phyloP scores from a whole-genome alignment of 805 yeast species.

The Maudiozyma bulderi region DNA sequence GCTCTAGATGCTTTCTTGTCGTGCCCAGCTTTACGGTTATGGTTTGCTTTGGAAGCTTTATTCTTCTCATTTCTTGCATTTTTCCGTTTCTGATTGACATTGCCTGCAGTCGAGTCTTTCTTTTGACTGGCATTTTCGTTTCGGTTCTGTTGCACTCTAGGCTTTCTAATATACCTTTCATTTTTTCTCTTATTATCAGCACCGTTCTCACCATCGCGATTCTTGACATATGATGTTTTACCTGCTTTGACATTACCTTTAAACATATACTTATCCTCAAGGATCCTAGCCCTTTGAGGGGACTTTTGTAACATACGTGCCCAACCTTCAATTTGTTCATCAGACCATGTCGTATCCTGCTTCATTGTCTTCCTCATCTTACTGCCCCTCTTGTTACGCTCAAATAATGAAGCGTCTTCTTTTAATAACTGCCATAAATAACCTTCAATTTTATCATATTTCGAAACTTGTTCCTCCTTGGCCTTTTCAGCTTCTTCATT shows the following conservation, averaged over 20 bases:
- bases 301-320: slow-evolving; percentile 59
- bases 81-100: slow-evolving; percentile 24
- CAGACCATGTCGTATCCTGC: slow-evolving; percentile 56
- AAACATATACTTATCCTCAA: slow-evolving; percentile 55
- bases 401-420: slow-evolving; percentile 41
- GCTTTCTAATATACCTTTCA: neutral
- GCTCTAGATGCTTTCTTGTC: slow-evolving; percentile 37
- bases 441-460: slow-evolving; percentile 41
- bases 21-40: slow-evolving; percentile 54
- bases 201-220: slow-evolving; percentile 9
- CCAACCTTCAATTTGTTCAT: slow-evolving; percentile 94
- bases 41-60: slow-evolving; percentile 52
- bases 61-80: slow-evolving; percentile 41
- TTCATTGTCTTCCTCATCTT: slow-evolving; percentile 43
- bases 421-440: slow-evolving; percentile 48
- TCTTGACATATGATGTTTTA: slow-evolving; percentile 26
- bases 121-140: neutral
- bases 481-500: slow-evolving; percentile 8
- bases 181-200: neutral
- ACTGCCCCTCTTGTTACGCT: slow-evolving; percentile 41
- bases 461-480: slow-evolving; percentile 10
- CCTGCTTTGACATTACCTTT: slow-evolving; percentile 31
- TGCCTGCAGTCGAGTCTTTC: slow-evolving; percentile 2
- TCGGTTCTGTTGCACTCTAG: neutral
- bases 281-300: slow-evolving; percentile 48